phyloP scores from a whole-genome alignment of 345 rosid genomes.

The Gossypium raimondii region DNA sequence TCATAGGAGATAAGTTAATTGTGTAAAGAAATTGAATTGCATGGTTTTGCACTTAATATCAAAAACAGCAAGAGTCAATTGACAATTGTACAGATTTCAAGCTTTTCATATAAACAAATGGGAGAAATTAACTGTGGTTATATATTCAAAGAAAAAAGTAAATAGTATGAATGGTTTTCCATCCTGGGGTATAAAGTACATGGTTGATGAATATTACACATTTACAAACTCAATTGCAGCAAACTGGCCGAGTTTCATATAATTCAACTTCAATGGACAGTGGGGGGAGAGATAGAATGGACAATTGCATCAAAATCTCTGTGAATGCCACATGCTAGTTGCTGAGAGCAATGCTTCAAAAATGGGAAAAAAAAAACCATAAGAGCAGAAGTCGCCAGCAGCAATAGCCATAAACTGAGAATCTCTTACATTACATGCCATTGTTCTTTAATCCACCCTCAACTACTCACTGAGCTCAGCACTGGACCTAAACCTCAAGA shows the following conservation, averaged over 20 bases:
- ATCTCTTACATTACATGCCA: background rate
- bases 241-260: background rate
- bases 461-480: conserved; percentile 13
- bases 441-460: conserved; percentile 8
- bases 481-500: conserved; percentile 12
- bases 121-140: conserved; percentile 2
- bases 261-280: background rate
- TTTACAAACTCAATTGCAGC: conserved; percentile 12
- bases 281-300: background rate
- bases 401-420: background rate
- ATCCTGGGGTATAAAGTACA: background rate
- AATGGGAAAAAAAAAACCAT: background rate
- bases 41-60: background rate
- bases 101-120: background rate
- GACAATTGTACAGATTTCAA: too few species aligned
- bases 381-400: background rate
- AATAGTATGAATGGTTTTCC: background rate
- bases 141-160: background rate
- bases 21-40: background rate
- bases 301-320: conserved; percentile 17
- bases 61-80: too few species aligned
- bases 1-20: background rate
- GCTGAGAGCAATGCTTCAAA: conserved; percentile 8
- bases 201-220: background rate
- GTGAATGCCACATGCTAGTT: conserved; percentile 18